phyloP scores from a whole-genome alignment of 305 asterid species.

The Salvia sclarea region DNA sequence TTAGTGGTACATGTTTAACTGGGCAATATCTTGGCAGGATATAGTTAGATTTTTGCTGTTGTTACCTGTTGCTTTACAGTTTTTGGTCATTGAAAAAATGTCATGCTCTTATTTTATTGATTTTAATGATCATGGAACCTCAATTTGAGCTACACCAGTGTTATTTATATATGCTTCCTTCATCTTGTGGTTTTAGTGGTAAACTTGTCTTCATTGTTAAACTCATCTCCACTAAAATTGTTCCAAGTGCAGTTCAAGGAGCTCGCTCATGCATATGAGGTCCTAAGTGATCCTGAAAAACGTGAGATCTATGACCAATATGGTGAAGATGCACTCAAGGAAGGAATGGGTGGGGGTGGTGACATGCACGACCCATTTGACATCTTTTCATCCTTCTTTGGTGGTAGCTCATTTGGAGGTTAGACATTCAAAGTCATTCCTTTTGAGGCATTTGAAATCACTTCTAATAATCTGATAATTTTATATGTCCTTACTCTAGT shows the following conservation, averaged over 20 bases:
- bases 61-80: neutral
- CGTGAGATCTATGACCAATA: conserved; percentile 88
- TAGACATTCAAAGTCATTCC: neutral
- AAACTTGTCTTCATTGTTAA: neutral
- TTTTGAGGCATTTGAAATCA: neutral
- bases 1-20: neutral
- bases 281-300: conserved; percentile 80
- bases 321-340: conserved; percentile 96
- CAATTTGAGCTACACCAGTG: neutral
- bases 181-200: neutral
- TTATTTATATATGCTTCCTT: neutral
- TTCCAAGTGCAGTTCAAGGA: conserved; percentile 67
- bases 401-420: conserved; percentile 59
- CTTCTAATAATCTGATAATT: neutral
- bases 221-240: neutral
- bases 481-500: conserved; percentile 2
- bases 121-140: neutral
- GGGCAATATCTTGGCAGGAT: neutral
- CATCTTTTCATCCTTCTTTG: conserved; percentile 61
- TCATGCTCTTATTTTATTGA: neutral
- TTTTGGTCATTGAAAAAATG: neutral
- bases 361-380: conserved; percentile 69
- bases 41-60: neutral
- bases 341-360: conserved; percentile 81
- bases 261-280: conserved; percentile 94